phyloP scores from a whole-genome alignment of 306 rosid species.

The Cucumis hystrix region DNA sequence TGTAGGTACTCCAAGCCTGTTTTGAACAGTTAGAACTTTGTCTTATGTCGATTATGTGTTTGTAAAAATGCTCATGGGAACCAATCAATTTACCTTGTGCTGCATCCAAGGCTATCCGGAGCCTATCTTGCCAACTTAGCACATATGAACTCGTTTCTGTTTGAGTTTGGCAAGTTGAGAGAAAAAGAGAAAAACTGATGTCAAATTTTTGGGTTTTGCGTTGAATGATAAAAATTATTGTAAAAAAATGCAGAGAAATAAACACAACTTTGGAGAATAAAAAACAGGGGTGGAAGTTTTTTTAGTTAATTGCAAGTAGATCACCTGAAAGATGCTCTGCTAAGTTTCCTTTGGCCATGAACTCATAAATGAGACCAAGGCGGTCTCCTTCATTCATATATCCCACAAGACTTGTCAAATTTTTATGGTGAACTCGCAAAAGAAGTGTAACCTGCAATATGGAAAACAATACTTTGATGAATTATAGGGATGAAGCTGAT shows the following conservation, averaged over 20 bases:
- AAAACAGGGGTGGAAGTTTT: too few species aligned
- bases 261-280: background rate
- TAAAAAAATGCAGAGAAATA: background rate
- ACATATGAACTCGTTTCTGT: background rate
- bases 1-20: conserved; percentile 35
- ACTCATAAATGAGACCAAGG: conserved; percentile 3
- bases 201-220: background rate
- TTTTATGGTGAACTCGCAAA: conserved; percentile 32
- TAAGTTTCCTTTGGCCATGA: conserved; percentile 16
- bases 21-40: background rate
- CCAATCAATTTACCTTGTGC: conserved; percentile 4
- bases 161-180: background rate
- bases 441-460: conserved; percentile 27
- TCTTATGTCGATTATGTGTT: background rate
- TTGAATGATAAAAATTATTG: background rate
- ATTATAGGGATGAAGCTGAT: background rate
- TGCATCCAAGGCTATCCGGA: conserved; percentile 23
- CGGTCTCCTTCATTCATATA: conserved; percentile 16
- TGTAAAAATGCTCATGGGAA: conserved; percentile 1
- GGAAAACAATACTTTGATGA: background rate
- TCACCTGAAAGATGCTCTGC: background rate
- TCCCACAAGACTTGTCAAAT: conserved; percentile 19
- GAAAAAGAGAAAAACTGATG: too few species aligned
- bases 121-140: conserved; percentile 22
- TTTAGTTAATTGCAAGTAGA: background rate